phyloP scores from a whole-genome alignment of 2,329 filamentous ascomycete species.

The Curvularia sp. region DNA sequence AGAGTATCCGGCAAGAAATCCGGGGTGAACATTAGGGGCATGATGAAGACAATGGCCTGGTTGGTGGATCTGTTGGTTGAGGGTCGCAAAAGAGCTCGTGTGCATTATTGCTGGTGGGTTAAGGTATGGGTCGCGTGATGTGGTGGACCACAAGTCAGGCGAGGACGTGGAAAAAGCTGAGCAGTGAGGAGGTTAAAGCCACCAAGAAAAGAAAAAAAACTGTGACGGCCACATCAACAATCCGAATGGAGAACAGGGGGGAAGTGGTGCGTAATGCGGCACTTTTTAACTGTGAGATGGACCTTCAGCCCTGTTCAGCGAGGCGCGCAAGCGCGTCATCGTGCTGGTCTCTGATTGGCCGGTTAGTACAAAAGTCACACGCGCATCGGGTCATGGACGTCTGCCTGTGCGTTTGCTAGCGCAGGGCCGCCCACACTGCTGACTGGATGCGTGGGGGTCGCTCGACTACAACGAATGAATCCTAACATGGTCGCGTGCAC shows the following conservation, averaged over 20 bases:
- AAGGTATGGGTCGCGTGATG: constrained; percentile 23
- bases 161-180: constrained; percentile 4
- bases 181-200: constrained; percentile 8
- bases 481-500: constrained; percentile 19
- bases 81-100: constrained; percentile 15
- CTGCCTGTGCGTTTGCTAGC: constrained; percentile 20
- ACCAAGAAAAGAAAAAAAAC: background rate
- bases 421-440: constrained; percentile 13
- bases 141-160: constrained; percentile 22
- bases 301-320: constrained; percentile 17
- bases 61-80: constrained; percentile 19
- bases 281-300: constrained; percentile 23
- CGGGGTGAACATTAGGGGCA: constrained; percentile 19
- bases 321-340: constrained; percentile 25
- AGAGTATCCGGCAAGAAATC: constrained; percentile 3
- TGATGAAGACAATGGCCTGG: constrained; percentile 13
- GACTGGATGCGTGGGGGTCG: constrained; percentile 21
- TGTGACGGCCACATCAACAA: background rate
- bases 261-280: constrained; percentile 12
- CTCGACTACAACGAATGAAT: background rate
- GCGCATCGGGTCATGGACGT: constrained; percentile 23
- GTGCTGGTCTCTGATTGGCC: constrained; percentile 22
- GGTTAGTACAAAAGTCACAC: constrained; percentile 24
- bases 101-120: constrained; percentile 21
- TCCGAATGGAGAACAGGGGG: constrained; percentile 12